These are phyloP conservation scores for Nicotiana attenuata DNA, from an alignment of 257 asterid genomes.

Conservation along the genomic window DNA sequence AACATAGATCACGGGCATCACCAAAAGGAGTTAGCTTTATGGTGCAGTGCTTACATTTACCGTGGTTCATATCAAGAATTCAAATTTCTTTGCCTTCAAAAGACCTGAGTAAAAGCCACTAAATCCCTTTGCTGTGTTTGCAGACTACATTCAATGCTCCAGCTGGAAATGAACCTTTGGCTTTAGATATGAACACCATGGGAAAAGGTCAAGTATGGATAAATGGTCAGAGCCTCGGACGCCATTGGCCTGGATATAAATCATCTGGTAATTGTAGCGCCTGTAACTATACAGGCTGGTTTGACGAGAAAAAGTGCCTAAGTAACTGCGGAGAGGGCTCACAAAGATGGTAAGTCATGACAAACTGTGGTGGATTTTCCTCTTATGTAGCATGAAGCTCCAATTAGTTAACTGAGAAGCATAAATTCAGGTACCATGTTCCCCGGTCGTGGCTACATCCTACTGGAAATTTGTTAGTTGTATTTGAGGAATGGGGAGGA, in stretches of 20 bases:
- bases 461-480: constrained; percentile 66
- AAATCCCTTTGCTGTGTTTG: constrained; percentile 10
- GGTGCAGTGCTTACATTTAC: not conserved
- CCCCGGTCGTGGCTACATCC: constrained; percentile 91
- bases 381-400: not conserved
- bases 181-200: constrained; percentile 85
- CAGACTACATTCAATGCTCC: constrained; percentile 84
- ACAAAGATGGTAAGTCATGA: constrained; percentile 62
- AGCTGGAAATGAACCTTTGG: constrained; percentile 73
- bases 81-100: not conserved
- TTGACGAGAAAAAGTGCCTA: constrained; percentile 67
- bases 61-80: not conserved
- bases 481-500: constrained; percentile 97
- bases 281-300: constrained; percentile 77
- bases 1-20: not conserved
- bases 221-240: constrained; percentile 83
- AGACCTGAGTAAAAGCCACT: not conserved
- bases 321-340: constrained; percentile 77
- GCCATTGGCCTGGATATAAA: constrained; percentile 78
- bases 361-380: not conserved
- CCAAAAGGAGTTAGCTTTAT: not conserved
- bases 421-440: constrained; percentile 66
- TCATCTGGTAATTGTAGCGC: constrained; percentile 58
- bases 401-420: not conserved
- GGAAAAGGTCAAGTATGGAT: constrained; percentile 97